These are phyloP conservation scores for Micractinium sp. DNA, from an alignment of 139 green algal species.

Conservation along the genomic window DNA sequence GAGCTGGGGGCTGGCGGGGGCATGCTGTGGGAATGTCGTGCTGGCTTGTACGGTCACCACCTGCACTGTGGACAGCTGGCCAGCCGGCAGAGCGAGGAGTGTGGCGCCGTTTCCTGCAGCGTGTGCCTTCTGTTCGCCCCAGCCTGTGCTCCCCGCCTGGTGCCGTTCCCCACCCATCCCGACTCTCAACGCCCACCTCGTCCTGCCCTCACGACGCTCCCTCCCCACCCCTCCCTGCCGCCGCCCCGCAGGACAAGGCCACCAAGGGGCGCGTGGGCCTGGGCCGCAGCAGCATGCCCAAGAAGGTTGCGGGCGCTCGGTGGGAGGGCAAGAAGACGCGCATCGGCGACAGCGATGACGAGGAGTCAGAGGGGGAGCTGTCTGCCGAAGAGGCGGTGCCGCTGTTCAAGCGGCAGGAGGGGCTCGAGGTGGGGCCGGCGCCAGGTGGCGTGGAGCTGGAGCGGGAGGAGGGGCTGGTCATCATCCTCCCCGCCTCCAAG, in stretches of 20 bases:
- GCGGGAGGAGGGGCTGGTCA: conserved; percentile 33
- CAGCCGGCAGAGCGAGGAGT: too few relatives aligned
- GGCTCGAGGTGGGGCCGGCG: background rate
- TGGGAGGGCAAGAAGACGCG: conserved; percentile 85
- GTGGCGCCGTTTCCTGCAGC: too few relatives aligned
- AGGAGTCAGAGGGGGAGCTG: conserved; percentile 45
- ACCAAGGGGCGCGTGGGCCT: conserved; percentile 78
- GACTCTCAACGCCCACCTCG: background rate
- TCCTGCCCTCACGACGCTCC: background rate
- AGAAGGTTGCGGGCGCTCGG: conserved; percentile 81
- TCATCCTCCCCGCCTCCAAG: conserved; percentile 40
- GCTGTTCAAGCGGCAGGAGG: conserved; percentile 43
- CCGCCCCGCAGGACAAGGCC: conserved; percentile 55
- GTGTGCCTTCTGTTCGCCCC: too few relatives aligned
- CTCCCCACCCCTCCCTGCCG: background rate
- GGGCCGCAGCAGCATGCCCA: conserved; percentile 72
- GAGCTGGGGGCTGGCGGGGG: background rate
- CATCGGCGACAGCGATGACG: conserved; percentile 63
- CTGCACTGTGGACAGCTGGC: too few relatives aligned
- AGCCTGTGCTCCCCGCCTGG: too few relatives aligned
- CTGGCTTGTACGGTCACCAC: too few relatives aligned
- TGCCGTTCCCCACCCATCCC: too few relatives aligned
- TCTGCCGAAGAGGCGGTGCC: conserved; percentile 45
- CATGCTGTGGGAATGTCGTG: background rate
- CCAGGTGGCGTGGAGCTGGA: conserved; percentile 12